Percentiles rank a stretch among this genome's conserved stretches.
Evolutionary conservation across 2,329 filamentous ascomycete species (phyloP).

Genomic region (Plectosphaerella sp.): DNA sequence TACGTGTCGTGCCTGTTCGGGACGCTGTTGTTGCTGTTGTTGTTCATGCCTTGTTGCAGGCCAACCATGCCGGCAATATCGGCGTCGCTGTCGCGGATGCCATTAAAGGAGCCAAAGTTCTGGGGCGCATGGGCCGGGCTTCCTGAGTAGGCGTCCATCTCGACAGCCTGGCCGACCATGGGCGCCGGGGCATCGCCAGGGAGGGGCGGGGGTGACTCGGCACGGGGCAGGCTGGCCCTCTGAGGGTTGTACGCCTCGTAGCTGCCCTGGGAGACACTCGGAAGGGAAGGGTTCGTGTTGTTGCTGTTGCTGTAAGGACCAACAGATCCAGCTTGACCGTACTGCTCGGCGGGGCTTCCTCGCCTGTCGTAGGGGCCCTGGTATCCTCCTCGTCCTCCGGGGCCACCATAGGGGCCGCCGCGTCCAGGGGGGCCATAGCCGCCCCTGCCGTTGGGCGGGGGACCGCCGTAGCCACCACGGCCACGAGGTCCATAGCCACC

Average conservation of each 20-base stretch:
- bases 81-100: constrained; percentile 59
- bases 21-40: constrained; percentile 15
- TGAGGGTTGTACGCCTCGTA: constrained; percentile 42
- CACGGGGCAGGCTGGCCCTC: constrained; percentile 46
- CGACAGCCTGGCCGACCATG: constrained; percentile 62
- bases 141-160: constrained; percentile 72
- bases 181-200: constrained; percentile 35
- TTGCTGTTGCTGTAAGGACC: constrained; percentile 29
- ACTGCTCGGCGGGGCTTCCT: constrained; percentile 30
- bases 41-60: constrained; percentile 51
- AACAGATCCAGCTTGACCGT: constrained; percentile 25
- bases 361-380: constrained; percentile 30
- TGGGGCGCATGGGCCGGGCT: constrained; percentile 38
- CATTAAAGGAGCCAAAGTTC: constrained; percentile 40
- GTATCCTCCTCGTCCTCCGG: constrained; percentile 1
- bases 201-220: constrained; percentile 61
- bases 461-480: constrained; percentile 40
- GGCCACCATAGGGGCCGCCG: constrained; percentile 18
- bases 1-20: constrained; percentile 42
- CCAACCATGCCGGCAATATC: constrained; percentile 73
- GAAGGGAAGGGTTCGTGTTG: constrained; percentile 28
- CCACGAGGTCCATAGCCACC: constrained; percentile 16
- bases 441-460: constrained; percentile 32
- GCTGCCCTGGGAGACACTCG: constrained; percentile 27
- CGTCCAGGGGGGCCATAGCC: constrained; percentile 35